phyloP scores from a whole-genome alignment of 345 rosid genomes.

The Fremontodendron californicum region DNA sequence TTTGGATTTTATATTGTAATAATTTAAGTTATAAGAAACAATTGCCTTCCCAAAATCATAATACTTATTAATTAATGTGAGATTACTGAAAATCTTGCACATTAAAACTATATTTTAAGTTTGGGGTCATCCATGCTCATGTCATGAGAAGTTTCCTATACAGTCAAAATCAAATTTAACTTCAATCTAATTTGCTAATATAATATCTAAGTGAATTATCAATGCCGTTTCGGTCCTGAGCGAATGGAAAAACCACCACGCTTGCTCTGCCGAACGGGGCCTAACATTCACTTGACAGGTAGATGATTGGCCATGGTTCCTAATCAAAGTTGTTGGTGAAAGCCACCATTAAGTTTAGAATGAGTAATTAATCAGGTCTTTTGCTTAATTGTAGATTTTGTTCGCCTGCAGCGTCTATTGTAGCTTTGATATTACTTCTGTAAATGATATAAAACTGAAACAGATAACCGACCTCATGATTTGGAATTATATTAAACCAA shows the following conservation, averaged over 20 bases:
- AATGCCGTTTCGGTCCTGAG: too few relatives aligned
- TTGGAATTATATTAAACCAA: not conserved
- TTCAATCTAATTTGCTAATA: not conserved
- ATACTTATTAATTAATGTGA: not conserved
- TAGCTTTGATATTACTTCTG: not conserved
- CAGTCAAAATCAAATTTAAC: not conserved
- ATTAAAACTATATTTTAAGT: not conserved
- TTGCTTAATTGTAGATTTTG: not conserved
- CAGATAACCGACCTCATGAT: not conserved
- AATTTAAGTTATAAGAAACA: not conserved
- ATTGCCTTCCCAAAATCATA: not conserved
- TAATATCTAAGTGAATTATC: too few relatives aligned
- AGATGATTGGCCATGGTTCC: not conserved
- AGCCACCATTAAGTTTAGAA: not conserved
- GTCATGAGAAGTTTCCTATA: not conserved
- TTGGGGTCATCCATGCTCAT: not conserved
- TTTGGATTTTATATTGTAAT: constrained; percentile 16
- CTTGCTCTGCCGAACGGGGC: not conserved
- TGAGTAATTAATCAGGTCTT: not conserved
- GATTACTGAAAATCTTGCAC: not conserved
- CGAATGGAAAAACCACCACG: not conserved
- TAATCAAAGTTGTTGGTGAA: not conserved
- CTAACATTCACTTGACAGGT: not conserved
- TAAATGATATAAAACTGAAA: not conserved
- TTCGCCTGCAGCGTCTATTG: not conserved